A percentile compares a stretch with the other conserved stretches of the same genome.
phyloP scores from a whole-genome alignment of 148 eudicot species.

The Dianthus caryophyllus region DNA sequence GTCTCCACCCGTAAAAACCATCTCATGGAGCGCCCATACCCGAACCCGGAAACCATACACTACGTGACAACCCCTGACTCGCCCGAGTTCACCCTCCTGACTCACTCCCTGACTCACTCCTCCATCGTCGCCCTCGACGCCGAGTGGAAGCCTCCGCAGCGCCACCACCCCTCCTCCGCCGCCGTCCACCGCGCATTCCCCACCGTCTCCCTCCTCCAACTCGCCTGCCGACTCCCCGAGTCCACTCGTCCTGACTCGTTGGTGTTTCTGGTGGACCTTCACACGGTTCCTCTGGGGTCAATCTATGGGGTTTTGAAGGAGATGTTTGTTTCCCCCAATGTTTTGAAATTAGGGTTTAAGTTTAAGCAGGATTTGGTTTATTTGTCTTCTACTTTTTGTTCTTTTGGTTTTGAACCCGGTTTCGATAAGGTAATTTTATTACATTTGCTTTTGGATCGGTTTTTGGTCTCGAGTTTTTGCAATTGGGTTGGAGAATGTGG shows the following conservation, averaged over 20 bases:
- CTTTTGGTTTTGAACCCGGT: constrained; percentile 52
- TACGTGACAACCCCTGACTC: constrained; percentile 26
- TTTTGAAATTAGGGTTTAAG: constrained; percentile 71
- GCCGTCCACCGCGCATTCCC: constrained; percentile 38
- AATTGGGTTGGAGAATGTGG: no score
- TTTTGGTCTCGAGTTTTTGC: no score
- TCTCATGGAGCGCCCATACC: constrained; percentile 25
- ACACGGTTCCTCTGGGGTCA: constrained; percentile 33
- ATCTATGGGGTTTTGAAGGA: constrained; percentile 37
- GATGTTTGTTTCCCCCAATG: constrained; percentile 39
- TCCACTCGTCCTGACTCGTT: constrained; percentile 21
- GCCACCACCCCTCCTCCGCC: constrained; percentile 11
- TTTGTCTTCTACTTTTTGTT: constrained; percentile 63
- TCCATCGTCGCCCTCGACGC: constrained; percentile 50
- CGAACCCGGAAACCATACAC: constrained; percentile 20
- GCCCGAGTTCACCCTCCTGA: constrained; percentile 31
- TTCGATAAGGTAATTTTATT: constrained; percentile 46
- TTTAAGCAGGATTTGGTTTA: constrained; percentile 86
- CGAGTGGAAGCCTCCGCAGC: constrained; percentile 59
- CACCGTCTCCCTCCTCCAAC: constrained; percentile 75
- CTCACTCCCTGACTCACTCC: constrained; percentile 30
- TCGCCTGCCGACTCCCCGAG: constrained; percentile 72
- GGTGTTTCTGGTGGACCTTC: constrained; percentile 60
- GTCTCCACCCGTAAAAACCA: neutral
- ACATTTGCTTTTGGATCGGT: no score